Percentiles rank a stretch among this genome's conserved stretches.
These are phyloP conservation scores for Cercis canadensis DNA, from an alignment of 306 rosid species.

Conservation along the genomic window DNA sequence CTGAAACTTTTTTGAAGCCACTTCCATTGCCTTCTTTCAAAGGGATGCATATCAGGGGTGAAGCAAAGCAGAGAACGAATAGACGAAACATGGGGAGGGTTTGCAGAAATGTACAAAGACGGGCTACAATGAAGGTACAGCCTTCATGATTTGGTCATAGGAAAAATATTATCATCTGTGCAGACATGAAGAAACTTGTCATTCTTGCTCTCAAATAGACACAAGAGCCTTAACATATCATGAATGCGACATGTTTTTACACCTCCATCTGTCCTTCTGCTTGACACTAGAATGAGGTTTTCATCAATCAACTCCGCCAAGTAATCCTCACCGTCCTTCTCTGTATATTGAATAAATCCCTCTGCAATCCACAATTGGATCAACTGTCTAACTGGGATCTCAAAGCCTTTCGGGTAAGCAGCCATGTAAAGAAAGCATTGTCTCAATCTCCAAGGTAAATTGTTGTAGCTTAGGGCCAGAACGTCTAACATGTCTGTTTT, in stretches of 20 bases:
- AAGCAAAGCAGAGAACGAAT: conserved; percentile 34
- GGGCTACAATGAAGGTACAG: conserved; percentile 17
- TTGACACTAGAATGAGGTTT: conserved; percentile 30
- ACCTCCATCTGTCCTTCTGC: background rate
- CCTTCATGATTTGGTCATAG: conserved; percentile 25
- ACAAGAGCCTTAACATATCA: conserved; percentile 27
- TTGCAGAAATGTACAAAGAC: conserved; percentile 23
- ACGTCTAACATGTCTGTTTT: background rate
- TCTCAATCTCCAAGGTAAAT: background rate
- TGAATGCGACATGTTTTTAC: conserved; percentile 32
- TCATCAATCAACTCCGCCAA: conserved; percentile 38
- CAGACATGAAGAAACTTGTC: conserved; percentile 20
- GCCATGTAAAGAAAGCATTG: conserved; percentile 6
- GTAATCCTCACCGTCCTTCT: conserved; percentile 38
- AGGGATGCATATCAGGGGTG: accelerated
- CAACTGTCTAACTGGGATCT: background rate
- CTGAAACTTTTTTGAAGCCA: conserved; percentile 24
- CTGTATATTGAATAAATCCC: conserved; percentile 29
- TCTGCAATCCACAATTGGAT: conserved; percentile 27
- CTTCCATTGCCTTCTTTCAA: background rate
- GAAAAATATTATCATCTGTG: background rate
- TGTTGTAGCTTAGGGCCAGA: background rate
- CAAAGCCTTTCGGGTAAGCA: background rate
- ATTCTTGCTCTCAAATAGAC: conserved; percentile 33
- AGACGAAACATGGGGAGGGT: conserved; percentile 24